Conservation (phyloP, 129 eudicot species). For the Mikania micrantha region DNA sequence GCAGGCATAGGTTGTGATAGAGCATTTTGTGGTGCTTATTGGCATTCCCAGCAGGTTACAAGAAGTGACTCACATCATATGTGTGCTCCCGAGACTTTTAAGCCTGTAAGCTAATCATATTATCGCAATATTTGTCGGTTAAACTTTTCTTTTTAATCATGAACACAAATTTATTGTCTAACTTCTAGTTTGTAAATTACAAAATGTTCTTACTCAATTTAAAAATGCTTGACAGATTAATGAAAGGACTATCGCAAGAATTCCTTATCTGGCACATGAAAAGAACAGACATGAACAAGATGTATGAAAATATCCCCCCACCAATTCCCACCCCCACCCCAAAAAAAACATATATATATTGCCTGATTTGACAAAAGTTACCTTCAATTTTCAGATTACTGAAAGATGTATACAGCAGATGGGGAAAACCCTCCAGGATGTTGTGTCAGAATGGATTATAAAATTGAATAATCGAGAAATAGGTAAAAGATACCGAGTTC, state of each 20-base stretch:
- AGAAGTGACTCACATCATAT: slow-evolving; percentile 40
- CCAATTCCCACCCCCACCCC: too few relatives aligned
- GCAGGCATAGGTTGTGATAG: slow-evolving; percentile 90
- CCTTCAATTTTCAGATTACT: slow-evolving; percentile 49
- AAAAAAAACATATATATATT: too few relatives aligned
- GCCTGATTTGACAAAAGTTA: slow-evolving; percentile 1
- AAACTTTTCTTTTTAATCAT: background rate
- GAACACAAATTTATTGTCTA: background rate
- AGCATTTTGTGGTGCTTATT: slow-evolving; percentile 96
- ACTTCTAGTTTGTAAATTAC: background rate
- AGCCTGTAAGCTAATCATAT: slow-evolving; percentile 50
- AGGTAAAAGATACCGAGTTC: slow-evolving; percentile 33
- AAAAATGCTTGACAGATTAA: slow-evolving; percentile 44
- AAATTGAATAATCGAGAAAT: slow-evolving; percentile 67
- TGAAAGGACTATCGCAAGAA: slow-evolving; percentile 43
- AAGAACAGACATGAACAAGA: slow-evolving; percentile 73
- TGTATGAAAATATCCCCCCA: slow-evolving; percentile 30
- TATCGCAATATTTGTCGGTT: background rate
- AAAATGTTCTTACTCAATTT: background rate
- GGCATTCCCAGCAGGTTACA: slow-evolving; percentile 56
- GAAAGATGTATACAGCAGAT: slow-evolving; percentile 69
- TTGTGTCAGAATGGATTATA: slow-evolving; percentile 61
- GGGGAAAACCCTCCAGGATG: slow-evolving; percentile 70
- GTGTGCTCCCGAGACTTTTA: slow-evolving; percentile 61
- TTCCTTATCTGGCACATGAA: slow-evolving; percentile 63